These are phyloP conservation scores for Ormosia emarginata DNA, from an alignment of 306 rosid species.

Conservation along the genomic window DNA sequence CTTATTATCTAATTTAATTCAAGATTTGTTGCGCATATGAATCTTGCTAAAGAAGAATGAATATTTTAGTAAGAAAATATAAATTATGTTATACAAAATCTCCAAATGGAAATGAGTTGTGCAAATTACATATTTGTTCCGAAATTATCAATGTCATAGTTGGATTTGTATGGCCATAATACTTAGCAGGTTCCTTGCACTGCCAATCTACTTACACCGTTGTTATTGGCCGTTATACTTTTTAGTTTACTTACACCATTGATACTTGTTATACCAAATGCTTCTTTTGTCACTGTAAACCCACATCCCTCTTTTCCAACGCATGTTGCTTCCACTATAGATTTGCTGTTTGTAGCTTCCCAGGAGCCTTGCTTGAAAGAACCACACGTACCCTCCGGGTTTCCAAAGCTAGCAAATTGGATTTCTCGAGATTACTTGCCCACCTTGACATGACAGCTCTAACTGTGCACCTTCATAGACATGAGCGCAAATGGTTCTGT, in stretches of 20 bases:
- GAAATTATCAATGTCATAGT: too few species aligned
- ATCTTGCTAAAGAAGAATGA: too few species aligned
- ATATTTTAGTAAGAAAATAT: too few species aligned
- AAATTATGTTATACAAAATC: too few species aligned
- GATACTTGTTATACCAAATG: background rate
- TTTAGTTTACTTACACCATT: background rate
- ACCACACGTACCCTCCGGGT: background rate
- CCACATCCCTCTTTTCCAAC: background rate
- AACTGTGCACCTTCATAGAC: background rate
- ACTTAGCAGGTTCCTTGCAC: slow-evolving; percentile 12
- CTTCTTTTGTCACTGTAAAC: background rate
- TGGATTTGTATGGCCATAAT: too few species aligned
- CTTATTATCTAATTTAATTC: too few species aligned
- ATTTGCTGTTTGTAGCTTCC: background rate
- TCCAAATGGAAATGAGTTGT: too few species aligned
- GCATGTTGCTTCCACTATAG: slow-evolving; percentile 5
- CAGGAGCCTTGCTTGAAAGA: slow-evolving; percentile 9
- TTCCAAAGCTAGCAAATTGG: background rate
- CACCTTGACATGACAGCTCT: background rate
- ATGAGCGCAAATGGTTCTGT: background rate
- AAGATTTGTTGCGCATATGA: too few species aligned
- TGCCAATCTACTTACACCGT: background rate
- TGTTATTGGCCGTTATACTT: background rate
- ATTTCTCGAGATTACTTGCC: background rate
- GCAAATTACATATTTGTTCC: too few species aligned